Percentiles rank a stretch among this genome's conserved stretches.
Evolutionary conservation across 495 filamentous ascomycete species (phyloP).

Genomic region (Tuber calosporum): DNA sequence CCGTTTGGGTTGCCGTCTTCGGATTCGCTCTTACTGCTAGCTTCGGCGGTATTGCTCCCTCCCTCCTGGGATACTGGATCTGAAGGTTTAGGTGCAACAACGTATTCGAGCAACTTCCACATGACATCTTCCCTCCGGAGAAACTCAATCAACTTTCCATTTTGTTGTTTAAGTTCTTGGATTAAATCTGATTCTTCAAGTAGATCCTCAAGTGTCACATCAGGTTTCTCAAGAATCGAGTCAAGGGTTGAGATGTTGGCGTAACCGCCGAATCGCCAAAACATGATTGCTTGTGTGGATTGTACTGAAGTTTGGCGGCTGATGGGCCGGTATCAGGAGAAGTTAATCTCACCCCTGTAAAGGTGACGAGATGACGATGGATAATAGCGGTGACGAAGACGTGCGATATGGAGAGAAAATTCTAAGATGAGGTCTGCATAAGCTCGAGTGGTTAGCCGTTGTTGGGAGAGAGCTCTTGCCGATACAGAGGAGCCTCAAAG

Average conservation of each 20-base stretch:
- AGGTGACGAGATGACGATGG: constrained; percentile 19
- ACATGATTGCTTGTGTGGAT: constrained; percentile 57
- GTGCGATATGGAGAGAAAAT: constrained; percentile 13
- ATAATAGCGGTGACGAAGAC: constrained; percentile 14
- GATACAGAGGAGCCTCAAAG: background rate
- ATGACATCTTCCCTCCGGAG: constrained; percentile 81
- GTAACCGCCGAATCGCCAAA: constrained; percentile 98
- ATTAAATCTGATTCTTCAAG: constrained; percentile 93
- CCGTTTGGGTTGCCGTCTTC: constrained; percentile 53
- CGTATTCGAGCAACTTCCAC: constrained; percentile 81
- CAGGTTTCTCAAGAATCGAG: constrained; percentile 87
- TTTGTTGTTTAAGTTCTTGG: constrained; percentile 96
- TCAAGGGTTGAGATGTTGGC: constrained; percentile 94
- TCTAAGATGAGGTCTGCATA: constrained; percentile 35
- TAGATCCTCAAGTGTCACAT: constrained; percentile 90
- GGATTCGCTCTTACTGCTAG: constrained; percentile 49
- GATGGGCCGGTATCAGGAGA: constrained; percentile 33
- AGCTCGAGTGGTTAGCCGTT: constrained; percentile 36
- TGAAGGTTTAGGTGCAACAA: constrained; percentile 60
- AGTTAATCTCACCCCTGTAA: constrained; percentile 34
- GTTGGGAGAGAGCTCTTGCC: constrained; percentile 12
- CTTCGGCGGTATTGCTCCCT: constrained; percentile 27
- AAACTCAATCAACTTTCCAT: constrained; percentile 95
- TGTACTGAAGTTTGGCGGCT: constrained; percentile 22
- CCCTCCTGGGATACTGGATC: constrained; percentile 46